These are phyloP conservation scores for Oehlia diaphana DNA, from an alignment of 192 early-diverging fungal species.

Conservation along the genomic window DNA sequence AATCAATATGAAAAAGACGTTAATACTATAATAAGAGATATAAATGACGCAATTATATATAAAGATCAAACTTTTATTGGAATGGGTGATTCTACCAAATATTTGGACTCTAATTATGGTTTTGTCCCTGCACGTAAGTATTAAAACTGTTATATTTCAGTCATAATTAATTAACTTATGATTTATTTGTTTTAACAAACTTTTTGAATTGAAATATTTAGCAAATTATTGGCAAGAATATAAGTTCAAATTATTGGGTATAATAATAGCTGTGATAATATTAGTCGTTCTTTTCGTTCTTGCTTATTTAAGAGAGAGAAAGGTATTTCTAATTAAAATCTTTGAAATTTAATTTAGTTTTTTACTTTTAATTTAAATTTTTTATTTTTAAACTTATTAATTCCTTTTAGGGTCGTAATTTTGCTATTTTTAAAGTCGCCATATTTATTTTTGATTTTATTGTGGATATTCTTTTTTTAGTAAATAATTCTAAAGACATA, in stretches of 20 bases:
- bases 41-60: neutral
- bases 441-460: constrained; percentile 1
- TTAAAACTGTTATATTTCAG: too few species aligned
- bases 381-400: too few species aligned
- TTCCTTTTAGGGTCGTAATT: neutral
- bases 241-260: neutral
- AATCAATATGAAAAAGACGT: neutral
- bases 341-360: too few species aligned
- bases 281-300: neutral
- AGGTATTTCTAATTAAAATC: too few species aligned
- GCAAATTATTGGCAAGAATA: neutral
- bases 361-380: too few species aligned
- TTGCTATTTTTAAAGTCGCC: constrained; percentile 1
- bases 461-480: constrained; percentile 4
- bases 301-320: too few species aligned
- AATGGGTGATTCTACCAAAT: too few species aligned
- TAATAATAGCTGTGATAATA: neutral
- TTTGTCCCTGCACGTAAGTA: neutral
- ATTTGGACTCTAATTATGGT: neutral
- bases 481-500: neutral
- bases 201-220: neutral
- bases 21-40: neutral
- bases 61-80: neutral
- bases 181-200: too few species aligned
- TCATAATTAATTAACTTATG: too few species aligned